Evolutionary conservation across 345 rosid species (phyloP), one percentile per base, ranked within the genome.

Genomic region (Gossypium arboreum): DNA sequence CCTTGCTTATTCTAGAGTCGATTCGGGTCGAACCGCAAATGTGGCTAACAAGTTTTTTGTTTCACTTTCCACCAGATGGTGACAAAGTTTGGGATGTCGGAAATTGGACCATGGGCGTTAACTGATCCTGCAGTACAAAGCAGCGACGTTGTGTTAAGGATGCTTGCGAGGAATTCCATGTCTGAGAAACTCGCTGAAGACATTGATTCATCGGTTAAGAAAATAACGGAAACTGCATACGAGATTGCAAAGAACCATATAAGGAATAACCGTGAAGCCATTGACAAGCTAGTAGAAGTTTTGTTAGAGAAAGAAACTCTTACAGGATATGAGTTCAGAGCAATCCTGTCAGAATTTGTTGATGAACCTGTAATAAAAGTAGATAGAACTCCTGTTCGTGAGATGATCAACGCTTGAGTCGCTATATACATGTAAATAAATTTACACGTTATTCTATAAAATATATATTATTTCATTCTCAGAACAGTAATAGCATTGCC

Each of bases 41-140:
- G 6, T 16, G 61, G 57, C 73, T 41, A 64, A 71, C 44, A 27
- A 29, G 18, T 27, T 43, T 22, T 12, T 10, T 56, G 57, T 73
- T 3, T 51, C 44, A 15, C 39, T 44, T 20, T 45, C 72, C 17
- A 59, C 25, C 83, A 89, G 92, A 92, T 89, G 93, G 97, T 92
- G 59, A 92, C 92, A 7, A 89, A 67, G 84, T 89, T 81, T 75
- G 95, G 95, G 24, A 90, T 90, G 96, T 90, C 94, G 0, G 91
- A 88, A 58, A 85, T 89, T 13, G 96, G 97, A 15, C 96, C 92
- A 0, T 87, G 92, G 97, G 67, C 87, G 2, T 48, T 89, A 77
- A 88, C 74, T 0, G 90, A 90, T 34, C 91, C 92, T 17, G 68
- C 88, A 54, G 82, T 45, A 7, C 87, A 83, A 39, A 84, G 88